These are phyloP conservation scores for Lenzites betulinus DNA, from an alignment of 768 basidiomycete species.

Conservation along the genomic window DNA sequence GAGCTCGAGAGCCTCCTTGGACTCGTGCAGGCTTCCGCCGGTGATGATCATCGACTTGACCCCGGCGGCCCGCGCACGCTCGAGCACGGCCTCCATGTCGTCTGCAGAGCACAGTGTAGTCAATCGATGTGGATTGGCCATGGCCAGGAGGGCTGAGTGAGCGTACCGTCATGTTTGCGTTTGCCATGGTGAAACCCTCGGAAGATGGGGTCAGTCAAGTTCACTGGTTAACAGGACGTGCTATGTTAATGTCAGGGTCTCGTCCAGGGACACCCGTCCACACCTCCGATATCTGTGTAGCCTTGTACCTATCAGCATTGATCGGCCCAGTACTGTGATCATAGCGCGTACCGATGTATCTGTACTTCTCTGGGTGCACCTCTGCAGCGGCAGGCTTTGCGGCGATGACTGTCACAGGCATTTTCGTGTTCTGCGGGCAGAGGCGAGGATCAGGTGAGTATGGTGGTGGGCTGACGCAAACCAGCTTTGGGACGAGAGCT, in stretches of 20 bases:
- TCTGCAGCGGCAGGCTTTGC: constrained; percentile 23
- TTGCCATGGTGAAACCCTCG: constrained; percentile 52
- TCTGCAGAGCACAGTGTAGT: constrained; percentile 40
- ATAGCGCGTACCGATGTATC: constrained; percentile 39
- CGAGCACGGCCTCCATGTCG: constrained; percentile 61
- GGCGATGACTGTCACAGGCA: constrained; percentile 32
- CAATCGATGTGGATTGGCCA: constrained; percentile 22
- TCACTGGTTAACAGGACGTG: constrained; percentile 38
- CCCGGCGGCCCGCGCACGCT: constrained; percentile 57
- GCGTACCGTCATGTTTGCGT: constrained; percentile 51
- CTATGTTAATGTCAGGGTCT: neutral
- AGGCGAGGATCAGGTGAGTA: neutral
- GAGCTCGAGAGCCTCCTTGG: constrained; percentile 57
- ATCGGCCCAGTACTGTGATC: too few relatives aligned
- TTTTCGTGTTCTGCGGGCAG: neutral
- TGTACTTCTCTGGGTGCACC: constrained; percentile 23
- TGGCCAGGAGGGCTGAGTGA: constrained; percentile 32
- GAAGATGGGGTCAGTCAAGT: constrained; percentile 61
- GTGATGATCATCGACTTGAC: constrained; percentile 77
- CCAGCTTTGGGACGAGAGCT: too few relatives aligned
- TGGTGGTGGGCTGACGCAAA: neutral
- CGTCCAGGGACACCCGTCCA: neutral
- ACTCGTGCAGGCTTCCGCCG: constrained; percentile 69
- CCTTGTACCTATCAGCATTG: too few relatives aligned
- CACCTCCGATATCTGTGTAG: constrained; percentile 48